phyloP scores from a whole-genome alignment of 768 basidiomycete genomes.

The Boletus tomentosulus region DNA sequence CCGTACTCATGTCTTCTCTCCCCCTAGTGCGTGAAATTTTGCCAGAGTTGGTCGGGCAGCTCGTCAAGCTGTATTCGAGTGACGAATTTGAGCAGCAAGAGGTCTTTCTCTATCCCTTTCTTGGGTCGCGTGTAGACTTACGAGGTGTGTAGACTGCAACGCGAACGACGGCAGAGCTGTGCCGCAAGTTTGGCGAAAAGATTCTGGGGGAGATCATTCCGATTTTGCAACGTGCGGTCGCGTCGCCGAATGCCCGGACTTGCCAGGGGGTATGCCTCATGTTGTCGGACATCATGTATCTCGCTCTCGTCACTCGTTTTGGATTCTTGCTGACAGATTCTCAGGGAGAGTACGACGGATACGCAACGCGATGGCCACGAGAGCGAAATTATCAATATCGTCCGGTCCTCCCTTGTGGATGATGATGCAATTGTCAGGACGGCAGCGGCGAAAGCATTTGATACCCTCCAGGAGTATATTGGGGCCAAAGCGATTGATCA shows the following conservation, averaged over 20 bases:
- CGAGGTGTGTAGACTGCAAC: conserved; percentile 65
- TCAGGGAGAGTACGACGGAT: conserved; percentile 79
- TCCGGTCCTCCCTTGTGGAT: conserved; percentile 84
- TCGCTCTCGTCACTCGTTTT: not conserved
- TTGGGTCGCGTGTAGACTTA: conserved; percentile 1
- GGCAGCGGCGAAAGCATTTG: conserved; percentile 87
- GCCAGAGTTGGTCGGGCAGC: conserved; percentile 74
- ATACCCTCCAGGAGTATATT: conserved; percentile 87
- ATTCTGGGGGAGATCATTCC: conserved; percentile 80
- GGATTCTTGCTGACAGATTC: conserved; percentile 4
- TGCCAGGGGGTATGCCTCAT: conserved; percentile 83
- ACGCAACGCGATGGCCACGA: conserved; percentile 84
- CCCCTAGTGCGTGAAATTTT: conserved; percentile 80
- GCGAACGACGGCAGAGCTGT: conserved; percentile 82
- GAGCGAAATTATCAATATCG: conserved; percentile 80
- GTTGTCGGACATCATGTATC: conserved; percentile 83
- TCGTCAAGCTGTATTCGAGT: conserved; percentile 73
- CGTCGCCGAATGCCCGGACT: conserved; percentile 59
- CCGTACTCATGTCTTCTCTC: conserved; percentile 7
- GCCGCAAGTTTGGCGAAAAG: conserved; percentile 93
- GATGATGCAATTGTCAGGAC: conserved; percentile 79
- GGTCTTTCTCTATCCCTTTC: conserved; percentile 38
- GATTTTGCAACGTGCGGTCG: conserved; percentile 65
- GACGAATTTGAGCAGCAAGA: conserved; percentile 86
- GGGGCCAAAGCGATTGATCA: conserved; percentile 92